Conservation (phyloP, 148 eudicot species). For the Simmondsia chinensis region DNA sequence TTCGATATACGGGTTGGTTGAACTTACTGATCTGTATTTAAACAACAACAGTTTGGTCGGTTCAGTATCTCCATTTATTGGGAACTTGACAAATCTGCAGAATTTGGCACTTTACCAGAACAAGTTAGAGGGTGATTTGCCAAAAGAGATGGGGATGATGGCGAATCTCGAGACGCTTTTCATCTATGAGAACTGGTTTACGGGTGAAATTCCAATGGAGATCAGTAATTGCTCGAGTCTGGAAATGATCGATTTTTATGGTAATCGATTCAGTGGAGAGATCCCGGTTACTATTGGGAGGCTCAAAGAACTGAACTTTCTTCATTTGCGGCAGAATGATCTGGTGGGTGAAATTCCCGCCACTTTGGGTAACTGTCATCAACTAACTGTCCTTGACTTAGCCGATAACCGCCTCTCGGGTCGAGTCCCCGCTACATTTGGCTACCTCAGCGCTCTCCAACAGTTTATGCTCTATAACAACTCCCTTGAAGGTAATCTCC, state of each 20-base stretch:
- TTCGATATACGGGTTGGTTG: conserved; percentile 43
- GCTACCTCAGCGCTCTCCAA: conserved; percentile 34
- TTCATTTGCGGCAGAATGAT: conserved; percentile 75
- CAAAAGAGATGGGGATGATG: conserved; percentile 69
- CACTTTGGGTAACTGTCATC: conserved; percentile 58
- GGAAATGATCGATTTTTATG: conserved; percentile 84
- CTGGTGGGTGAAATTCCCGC: conserved; percentile 67
- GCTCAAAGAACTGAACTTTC: conserved; percentile 48
- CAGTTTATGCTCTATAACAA: conserved; percentile 92
- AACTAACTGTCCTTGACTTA: conserved; percentile 57
- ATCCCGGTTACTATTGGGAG: conserved; percentile 60
- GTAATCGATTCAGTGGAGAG: conserved; percentile 57
- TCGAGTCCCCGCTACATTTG: conserved; percentile 55
- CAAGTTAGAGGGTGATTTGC: conserved; percentile 45
- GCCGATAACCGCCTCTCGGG: conserved; percentile 83
- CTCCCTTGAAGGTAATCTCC: conserved; percentile 69
- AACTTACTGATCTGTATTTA: conserved; percentile 64
- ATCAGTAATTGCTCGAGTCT: conserved; percentile 92
- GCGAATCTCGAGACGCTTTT: conserved; percentile 47
- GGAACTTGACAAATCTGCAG: conserved; percentile 61
- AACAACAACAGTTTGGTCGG: conserved; percentile 75
- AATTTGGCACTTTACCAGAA: conserved; percentile 61
- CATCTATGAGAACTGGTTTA: conserved; percentile 66
- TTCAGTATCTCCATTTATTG: conserved; percentile 42
- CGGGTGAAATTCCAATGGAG: conserved; percentile 73